These are phyloP conservation scores for Zygoascus hellenicus DNA, from an alignment of 1,139 yeast species.

Conservation along the genomic window DNA sequence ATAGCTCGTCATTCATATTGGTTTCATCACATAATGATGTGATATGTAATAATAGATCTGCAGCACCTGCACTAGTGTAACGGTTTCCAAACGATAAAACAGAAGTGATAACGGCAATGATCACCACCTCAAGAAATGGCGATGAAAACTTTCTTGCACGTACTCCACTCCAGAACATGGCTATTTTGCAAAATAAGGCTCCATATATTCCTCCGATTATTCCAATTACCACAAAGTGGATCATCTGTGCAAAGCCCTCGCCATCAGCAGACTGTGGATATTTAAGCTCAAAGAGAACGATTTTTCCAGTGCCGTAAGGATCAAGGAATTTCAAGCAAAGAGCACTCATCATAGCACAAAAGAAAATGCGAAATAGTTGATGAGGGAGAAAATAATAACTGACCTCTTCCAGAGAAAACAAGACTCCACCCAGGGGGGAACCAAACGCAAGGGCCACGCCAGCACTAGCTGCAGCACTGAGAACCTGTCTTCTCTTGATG, in stretches of 20 bases:
- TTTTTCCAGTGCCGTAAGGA: slow-evolving; percentile 61
- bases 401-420: slow-evolving; percentile 61
- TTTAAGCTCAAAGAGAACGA: slow-evolving; percentile 53
- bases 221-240: slow-evolving; percentile 47
- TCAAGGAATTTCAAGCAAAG: slow-evolving; percentile 51
- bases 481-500: slow-evolving; percentile 50
- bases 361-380: slow-evolving; percentile 53
- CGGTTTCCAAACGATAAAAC: slow-evolving; percentile 47
- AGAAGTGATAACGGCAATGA: slow-evolving; percentile 47
- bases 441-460: slow-evolving; percentile 72
- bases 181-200: slow-evolving; percentile 47
- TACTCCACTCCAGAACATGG: slow-evolving; percentile 34
- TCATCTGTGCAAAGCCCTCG: slow-evolving; percentile 48
- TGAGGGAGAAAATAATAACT: slow-evolving; percentile 54
- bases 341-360: slow-evolving; percentile 56
- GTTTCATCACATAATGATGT: slow-evolving; percentile 45
- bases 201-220: slow-evolving; percentile 56
- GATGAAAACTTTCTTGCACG: slow-evolving; percentile 36
- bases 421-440: slow-evolving; percentile 62
- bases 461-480: slow-evolving; percentile 61
- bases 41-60: slow-evolving; percentile 48
- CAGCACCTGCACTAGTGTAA: slow-evolving; percentile 48
- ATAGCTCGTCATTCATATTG: slow-evolving; percentile 29
- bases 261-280: slow-evolving; percentile 40
- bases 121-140: slow-evolving; percentile 46